phyloP scores from a whole-genome alignment of 2,329 filamentous ascomycete genomes.

The Claviceps maximensis region DNA sequence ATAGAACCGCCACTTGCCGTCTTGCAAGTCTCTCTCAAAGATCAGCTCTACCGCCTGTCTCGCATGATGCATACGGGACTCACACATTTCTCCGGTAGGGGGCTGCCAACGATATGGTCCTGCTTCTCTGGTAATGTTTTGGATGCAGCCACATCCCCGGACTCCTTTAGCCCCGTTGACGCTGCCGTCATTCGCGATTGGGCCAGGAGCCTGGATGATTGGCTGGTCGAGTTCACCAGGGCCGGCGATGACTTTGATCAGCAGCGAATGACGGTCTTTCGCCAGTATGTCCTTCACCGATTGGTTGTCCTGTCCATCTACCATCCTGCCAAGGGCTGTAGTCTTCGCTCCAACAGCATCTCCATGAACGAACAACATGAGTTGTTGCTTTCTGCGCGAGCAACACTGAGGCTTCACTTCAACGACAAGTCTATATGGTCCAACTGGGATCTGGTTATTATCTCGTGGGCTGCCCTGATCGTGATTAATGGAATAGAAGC shows the following conservation, averaged over 20 bases:
- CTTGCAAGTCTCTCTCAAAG: slow-evolving; percentile 23
- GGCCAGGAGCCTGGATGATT: slow-evolving; percentile 27
- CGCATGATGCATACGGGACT: slow-evolving; percentile 32
- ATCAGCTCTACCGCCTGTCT: slow-evolving; percentile 27
- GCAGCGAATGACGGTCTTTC: slow-evolving; percentile 22
- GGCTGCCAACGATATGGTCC: slow-evolving; percentile 30
- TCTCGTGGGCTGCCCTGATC: slow-evolving; percentile 31
- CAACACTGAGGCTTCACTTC: slow-evolving; percentile 25
- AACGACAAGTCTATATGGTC: slow-evolving; percentile 29
- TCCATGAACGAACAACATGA: slow-evolving; percentile 27
- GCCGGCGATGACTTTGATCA: slow-evolving; percentile 18
- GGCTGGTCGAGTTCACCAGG: slow-evolving; percentile 26
- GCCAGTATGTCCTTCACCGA: slow-evolving; percentile 28
- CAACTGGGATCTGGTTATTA: slow-evolving; percentile 30
- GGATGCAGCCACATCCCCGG: slow-evolving; percentile 9
- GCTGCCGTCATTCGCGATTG: slow-evolving; percentile 28
- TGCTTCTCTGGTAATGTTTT: slow-evolving; percentile 19
- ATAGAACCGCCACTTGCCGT: slow-evolving; percentile 23
- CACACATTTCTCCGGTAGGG: slow-evolving; percentile 27
- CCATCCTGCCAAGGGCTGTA: slow-evolving; percentile 25
- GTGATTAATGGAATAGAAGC: slow-evolving; percentile 27
- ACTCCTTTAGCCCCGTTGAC: slow-evolving; percentile 24
- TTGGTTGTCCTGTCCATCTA: slow-evolving; percentile 30
- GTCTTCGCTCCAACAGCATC: slow-evolving; percentile 22
- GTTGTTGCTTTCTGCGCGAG: slow-evolving; percentile 26